Evolutionary conservation across 2,329 filamentous ascomycete species (phyloP).

Genomic region (Xylariaceae sp.): DNA sequence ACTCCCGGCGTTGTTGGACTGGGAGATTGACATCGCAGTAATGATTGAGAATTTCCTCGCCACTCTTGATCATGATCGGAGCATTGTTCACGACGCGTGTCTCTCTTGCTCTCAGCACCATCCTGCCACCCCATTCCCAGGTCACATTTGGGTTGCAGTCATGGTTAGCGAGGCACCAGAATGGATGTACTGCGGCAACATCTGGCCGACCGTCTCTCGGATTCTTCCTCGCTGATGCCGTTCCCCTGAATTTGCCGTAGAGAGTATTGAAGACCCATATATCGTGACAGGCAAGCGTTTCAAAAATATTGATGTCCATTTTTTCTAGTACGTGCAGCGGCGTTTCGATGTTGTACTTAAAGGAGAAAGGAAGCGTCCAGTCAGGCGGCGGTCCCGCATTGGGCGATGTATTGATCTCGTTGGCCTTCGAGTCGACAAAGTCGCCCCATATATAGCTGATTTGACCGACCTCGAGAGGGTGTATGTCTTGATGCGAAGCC

Average conservation of each 20-base stretch:
- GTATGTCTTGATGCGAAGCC: slow-evolving; percentile 54
- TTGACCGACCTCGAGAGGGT: slow-evolving; percentile 61
- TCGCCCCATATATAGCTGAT: slow-evolving; percentile 68
- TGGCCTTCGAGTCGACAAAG: slow-evolving; percentile 51
- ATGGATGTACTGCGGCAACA: slow-evolving; percentile 86
- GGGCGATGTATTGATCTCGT: slow-evolving; percentile 52
- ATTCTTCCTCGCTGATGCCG: slow-evolving; percentile 79
- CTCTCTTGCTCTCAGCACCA: slow-evolving; percentile 64
- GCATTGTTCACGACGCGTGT: slow-evolving; percentile 49
- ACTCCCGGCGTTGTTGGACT: slow-evolving; percentile 79
- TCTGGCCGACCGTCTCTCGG: slow-evolving; percentile 77
- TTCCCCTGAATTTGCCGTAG: slow-evolving; percentile 89
- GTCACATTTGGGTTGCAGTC: slow-evolving; percentile 91
- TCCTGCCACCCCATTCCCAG: slow-evolving; percentile 86
- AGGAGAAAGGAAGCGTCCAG: slow-evolving; percentile 73
- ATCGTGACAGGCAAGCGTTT: slow-evolving; percentile 55
- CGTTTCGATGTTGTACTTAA: slow-evolving; percentile 68
- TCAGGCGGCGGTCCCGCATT: slow-evolving; percentile 54
- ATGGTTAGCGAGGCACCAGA: slow-evolving; percentile 96
- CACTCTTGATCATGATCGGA: slow-evolving; percentile 63
- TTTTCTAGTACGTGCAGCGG: slow-evolving; percentile 77
- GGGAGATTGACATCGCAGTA: slow-evolving; percentile 83
- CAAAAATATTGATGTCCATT: slow-evolving; percentile 77
- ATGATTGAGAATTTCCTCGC: slow-evolving; percentile 86
- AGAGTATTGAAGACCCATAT: slow-evolving; percentile 87